A percentile compares a stretch with the other conserved stretches of the same genome.
Evolutionary conservation across 2,329 filamentous ascomycete species (phyloP).

Genomic region (Penicillium sp.): DNA sequence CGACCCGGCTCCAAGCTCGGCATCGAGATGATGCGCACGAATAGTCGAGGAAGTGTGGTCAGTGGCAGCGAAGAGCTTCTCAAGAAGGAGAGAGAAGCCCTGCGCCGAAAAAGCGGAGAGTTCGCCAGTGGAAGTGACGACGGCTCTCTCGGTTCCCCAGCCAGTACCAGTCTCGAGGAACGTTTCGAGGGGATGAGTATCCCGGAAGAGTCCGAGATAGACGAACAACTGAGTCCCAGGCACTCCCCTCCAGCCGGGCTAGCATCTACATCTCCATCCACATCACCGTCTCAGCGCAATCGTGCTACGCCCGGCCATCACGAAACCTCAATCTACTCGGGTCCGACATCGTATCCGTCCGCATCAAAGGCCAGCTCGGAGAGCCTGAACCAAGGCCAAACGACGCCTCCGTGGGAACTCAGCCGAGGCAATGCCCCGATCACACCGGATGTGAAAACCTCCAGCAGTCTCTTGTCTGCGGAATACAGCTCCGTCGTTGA

Average conservation of each 20-base stretch:
- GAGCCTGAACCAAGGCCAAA: conserved; percentile 30
- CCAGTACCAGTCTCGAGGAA: conserved; percentile 33
- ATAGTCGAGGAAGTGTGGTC: conserved; percentile 82
- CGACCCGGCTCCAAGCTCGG: conserved; percentile 85
- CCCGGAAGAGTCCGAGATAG: conserved; percentile 38
- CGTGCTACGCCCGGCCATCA: conserved; percentile 24
- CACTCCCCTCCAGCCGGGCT: conserved; percentile 24
- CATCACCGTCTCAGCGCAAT: conserved; percentile 1
- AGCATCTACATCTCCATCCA: neutral
- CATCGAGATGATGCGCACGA: conserved; percentile 97
- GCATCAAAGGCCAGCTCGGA: conserved; percentile 12
- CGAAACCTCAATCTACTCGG: conserved; percentile 27
- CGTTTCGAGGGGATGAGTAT: conserved; percentile 39
- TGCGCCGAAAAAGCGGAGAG: conserved; percentile 30
- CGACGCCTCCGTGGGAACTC: conserved; percentile 34
- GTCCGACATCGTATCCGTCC: conserved; percentile 3
- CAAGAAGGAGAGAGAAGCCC: conserved; percentile 38
- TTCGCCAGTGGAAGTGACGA: conserved; percentile 27
- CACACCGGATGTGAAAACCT: conserved; percentile 23
- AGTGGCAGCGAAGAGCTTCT: conserved; percentile 49
- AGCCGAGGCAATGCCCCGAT: conserved; percentile 19
- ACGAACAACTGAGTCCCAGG: conserved; percentile 33
- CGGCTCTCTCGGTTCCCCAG: conserved; percentile 27
- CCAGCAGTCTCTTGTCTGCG: conserved; percentile 1
- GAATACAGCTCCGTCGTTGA: conserved; percentile 21